Evolutionary conservation across 768 basidiomycete species (phyloP), one percentile per base, ranked within the genome.

Genomic region (Rhodotorula kratochvilovae): DNA sequence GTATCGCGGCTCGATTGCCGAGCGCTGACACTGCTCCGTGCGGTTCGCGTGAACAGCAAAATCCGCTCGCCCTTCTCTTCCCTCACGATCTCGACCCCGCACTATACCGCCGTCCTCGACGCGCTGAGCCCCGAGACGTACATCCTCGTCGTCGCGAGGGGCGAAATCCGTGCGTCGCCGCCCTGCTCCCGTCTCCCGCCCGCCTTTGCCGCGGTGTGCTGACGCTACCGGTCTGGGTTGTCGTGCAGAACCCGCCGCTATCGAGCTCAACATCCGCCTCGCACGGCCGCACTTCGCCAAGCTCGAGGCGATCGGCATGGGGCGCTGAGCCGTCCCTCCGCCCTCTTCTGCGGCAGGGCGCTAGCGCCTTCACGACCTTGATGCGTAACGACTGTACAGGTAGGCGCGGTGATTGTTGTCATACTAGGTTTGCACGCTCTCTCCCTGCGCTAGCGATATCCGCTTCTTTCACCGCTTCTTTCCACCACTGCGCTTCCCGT

Each of bases 41-140:
- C 59, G 61, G 67, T 62, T 63, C 66, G 36, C 54, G 15, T 1
- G 3, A 8, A 15, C 79, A 66, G 78, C 62, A 77, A 77, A 57
- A 58, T 91, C 43, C 86, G 89, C 29, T 89, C 90, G 77, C 91
- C 92, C 71, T 94, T 94, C 77, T 86, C 89, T 70, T 87, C 89
- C 11, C 84, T 94, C 39, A 90, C 93, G 81, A 88, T 95, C 86
- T 90, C 92, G 77, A 84, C 91, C 17, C 83, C 86, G 51, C 88
- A 90, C 73, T 94, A 91, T 79, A 91, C 89, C 1, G 91, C 91
- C 10, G 89, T 93, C 42, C 85, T 98, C 33, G 93, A 96, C 76
- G 89, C 91, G 76, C 86, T 97, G 84, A 96, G 95, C 35, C 85
- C 85, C 77, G 96, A 96, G 80, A 95, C 94, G 1, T 98, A 92